phyloP scores from a whole-genome alignment of 306 rosid species.

The Gynostemma pentaphyllum region DNA sequence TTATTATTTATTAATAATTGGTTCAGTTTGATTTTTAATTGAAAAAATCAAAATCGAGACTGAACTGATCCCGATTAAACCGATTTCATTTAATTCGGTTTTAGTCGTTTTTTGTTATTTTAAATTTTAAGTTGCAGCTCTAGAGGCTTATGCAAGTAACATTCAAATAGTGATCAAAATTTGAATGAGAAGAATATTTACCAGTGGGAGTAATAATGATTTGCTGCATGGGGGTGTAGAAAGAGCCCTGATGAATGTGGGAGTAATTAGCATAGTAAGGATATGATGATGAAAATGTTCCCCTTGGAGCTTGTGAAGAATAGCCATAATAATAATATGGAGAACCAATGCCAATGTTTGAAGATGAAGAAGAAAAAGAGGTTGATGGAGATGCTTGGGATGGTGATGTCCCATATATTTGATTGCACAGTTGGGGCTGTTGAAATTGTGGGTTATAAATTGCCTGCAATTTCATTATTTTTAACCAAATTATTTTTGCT shows the following conservation, averaged over 20 bases:
- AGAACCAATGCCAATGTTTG: not conserved
- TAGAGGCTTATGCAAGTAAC: too few relatives aligned
- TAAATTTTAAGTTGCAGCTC: too few relatives aligned
- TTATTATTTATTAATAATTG: too few relatives aligned
- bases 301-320: not conserved
- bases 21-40: too few relatives aligned
- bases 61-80: too few relatives aligned
- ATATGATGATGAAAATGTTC: not conserved
- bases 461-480: not conserved
- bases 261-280: conserved; percentile 5
- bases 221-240: conserved; percentile 5
- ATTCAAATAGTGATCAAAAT: not conserved
- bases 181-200: not conserved
- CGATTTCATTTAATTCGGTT: too few relatives aligned
- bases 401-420: not conserved
- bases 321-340: conserved; percentile 1
- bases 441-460: conserved; percentile 4
- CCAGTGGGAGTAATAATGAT: not conserved
- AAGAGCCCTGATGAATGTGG: not conserved
- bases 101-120: too few relatives aligned
- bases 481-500: too few relatives aligned
- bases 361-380: not conserved
- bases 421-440: not conserved
- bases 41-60: too few relatives aligned
- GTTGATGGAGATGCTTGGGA: not conserved